Evolutionary conservation across 1,284 basidiomycete species (phyloP), one percentile per base, ranked within the genome.

Genomic region (Abortiporus biennis): DNA sequence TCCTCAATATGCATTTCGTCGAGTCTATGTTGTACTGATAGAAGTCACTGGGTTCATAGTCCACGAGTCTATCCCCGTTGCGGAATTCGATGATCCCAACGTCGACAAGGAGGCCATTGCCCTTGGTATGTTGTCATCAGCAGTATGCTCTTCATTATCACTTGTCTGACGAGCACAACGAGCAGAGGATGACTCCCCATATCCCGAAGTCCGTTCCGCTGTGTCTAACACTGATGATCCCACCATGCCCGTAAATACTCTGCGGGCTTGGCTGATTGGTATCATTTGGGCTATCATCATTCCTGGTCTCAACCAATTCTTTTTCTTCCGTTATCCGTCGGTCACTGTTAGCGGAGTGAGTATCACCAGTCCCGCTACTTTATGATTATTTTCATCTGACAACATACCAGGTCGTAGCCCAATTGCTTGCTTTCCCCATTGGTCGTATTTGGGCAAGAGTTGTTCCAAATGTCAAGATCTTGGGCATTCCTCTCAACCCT

Each of bases 151-250:
- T 5, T 19, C 6, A 4, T 48, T 11, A 16, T 12, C 22, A 30
- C 19, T 15, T n/a, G 12, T 4, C 31, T 33, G 22, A 21, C 19
- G 15, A 21, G n/a, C n/a, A 8, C 17, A 6, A 9, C 16, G 45
- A 45, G 22, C 45, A 58, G 72, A 76, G 59, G 72, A 76, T 42
- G 76, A 78, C 47, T 79, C 75, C 0, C 78, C 76, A 0, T 89
- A 88, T 55, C 82, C 82, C 5, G 84, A 87, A 55, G 85, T 89
- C 20, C 77, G 86, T 22, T 82, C 83, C 17, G 82, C 82, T 25
- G 85, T 88, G 19, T 75, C 80, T 31, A 83, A 85, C 55, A 80
- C 76, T 2, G 84, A 88, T 51, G 81, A 87, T 55, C 69, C 72
- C 6, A 59, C 62, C 23, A 78, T 85, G 54, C 81, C 80, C 2